Evolutionary conservation across 352 stramenopile genomes (phyloP), one percentile per base, ranked within the genome.

Genomic region (Elongisporangium anandrum): DNA sequence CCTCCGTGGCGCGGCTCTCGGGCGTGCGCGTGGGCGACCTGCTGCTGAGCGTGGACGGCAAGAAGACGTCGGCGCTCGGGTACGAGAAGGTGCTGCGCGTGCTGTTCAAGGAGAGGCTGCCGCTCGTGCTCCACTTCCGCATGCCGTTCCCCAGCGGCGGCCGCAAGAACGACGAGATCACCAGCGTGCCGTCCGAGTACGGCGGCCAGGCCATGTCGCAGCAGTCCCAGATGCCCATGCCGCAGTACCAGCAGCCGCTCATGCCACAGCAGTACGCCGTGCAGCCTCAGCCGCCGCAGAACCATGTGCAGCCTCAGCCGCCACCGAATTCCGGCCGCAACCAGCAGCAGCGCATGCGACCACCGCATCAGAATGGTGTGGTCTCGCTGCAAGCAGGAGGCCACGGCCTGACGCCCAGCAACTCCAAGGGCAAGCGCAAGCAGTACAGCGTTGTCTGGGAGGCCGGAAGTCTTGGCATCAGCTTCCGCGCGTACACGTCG

Each of bases 401-500:
- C 22, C 8, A 50, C 23, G 34, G 16, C 0, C 17, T 34, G 10
- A 20, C 7, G 50, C 50, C 17, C n/a, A 19, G 22, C 23, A 23
- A 49, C 29, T 26, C 29, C 52, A 60, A 63, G 29, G 29, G 29
- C 29, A 41, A 41, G 29, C 63, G 73, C 24, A 90, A 89, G 59
- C 80, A 92, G 64, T 92, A 79, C 65, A 92, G 72, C 41, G 82
- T 77, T 24, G 73, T 90, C 39, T 92, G 82, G 82, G 80, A 89
- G 56, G 72, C 66, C 56, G 78, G 82, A 8, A 84, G 74, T 12
- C 73, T 92, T 19, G 80, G 82, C 4, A 77, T 92, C 49, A 90
- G 78, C 4, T 92, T 92, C 60, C 76, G 82, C 8, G 70, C 82
- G 12, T 90, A 90, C 64, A 85, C 72, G 41, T 57, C 66, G 26